phyloP scores from a whole-genome alignment of 2,329 filamentous ascomycete species.

The Phialemoniopsis sp. region DNA sequence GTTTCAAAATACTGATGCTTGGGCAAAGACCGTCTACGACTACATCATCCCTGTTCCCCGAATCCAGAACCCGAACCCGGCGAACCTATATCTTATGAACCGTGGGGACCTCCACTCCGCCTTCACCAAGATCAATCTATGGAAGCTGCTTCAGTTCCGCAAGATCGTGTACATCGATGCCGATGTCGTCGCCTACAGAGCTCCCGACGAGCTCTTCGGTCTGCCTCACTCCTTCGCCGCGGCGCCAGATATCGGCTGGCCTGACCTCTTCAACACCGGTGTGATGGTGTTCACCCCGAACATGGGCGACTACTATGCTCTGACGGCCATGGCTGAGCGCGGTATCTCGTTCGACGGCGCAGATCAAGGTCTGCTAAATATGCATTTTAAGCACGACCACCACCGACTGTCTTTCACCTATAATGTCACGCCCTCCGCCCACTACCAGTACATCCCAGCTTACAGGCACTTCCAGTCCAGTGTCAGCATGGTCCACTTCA shows the following conservation, averaged over 20 bases:
- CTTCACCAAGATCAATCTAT: conserved; percentile 95
- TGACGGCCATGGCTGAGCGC: conserved; percentile 76
- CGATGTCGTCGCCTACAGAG: conserved; percentile 85
- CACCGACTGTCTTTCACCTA: conserved; percentile 91
- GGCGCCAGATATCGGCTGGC: conserved; percentile 95
- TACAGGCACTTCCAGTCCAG: conserved; percentile 89
- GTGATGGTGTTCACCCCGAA: conserved; percentile 89
- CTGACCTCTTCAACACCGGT: conserved; percentile 96
- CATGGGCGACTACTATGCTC: conserved; percentile 80
- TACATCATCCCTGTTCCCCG: conserved; percentile 80
- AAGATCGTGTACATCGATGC: conserved; percentile 94
- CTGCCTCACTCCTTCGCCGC: conserved; percentile 58
- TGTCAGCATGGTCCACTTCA: conserved; percentile 92
- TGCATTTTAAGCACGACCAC: conserved; percentile 82
- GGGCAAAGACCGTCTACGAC: conserved; percentile 72
- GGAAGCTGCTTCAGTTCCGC: conserved; percentile 85
- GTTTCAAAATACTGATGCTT: conserved; percentile 1
- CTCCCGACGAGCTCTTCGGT: conserved; percentile 88
- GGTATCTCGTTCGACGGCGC: conserved; percentile 96
- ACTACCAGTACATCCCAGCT: conserved; percentile 96
- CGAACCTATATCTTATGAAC: conserved; percentile 88
- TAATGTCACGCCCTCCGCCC: conserved; percentile 93
- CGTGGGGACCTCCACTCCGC: conserved; percentile 85
- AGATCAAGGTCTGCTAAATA: conserved; percentile 92
- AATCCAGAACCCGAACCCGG: conserved; percentile 71